A percentile compares a stretch with the other conserved stretches of the same genome.
Evolutionary conservation across 495 filamentous ascomycete genomes (phyloP).

Genomic region (Thozetella sp.): DNA sequence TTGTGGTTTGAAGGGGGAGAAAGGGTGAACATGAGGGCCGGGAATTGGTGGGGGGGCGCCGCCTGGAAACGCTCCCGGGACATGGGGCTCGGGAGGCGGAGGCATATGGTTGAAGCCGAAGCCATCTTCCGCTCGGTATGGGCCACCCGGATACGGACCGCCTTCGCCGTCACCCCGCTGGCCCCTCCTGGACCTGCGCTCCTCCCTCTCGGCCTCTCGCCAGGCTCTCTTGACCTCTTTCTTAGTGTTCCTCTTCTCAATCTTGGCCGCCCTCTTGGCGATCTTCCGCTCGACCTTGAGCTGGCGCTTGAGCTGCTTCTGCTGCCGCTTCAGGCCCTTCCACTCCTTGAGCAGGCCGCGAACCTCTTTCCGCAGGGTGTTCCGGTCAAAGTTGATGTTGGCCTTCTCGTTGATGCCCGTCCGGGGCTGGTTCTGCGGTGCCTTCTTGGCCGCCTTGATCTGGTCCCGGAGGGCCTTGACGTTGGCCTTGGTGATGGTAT

Average conservation of each 20-base stretch:
- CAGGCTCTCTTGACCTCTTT: slow-evolving; percentile 23
- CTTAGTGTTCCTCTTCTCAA: slow-evolving; percentile 20
- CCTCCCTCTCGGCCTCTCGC: slow-evolving; percentile 18
- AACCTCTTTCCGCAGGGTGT: slow-evolving; percentile 38
- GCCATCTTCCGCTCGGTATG: neutral
- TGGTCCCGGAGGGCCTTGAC: slow-evolving; percentile 32
- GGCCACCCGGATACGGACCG: neutral
- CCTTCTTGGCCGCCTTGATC: slow-evolving; percentile 37
- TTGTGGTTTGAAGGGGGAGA: no score
- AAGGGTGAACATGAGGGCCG: neutral
- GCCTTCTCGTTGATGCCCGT: slow-evolving; percentile 10
- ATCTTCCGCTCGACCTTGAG: slow-evolving; percentile 23
- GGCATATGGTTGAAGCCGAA: no score
- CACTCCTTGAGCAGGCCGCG: slow-evolving; percentile 34
- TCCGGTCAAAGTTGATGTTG: slow-evolving; percentile 16
- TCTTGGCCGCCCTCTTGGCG: slow-evolving; percentile 26
- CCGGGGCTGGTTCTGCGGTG: slow-evolving; percentile 7
- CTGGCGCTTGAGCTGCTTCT: slow-evolving; percentile 25
- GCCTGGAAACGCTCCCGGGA: neutral
- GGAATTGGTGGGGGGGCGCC: neutral
- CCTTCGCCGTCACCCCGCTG: neutral
- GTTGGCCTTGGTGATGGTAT: slow-evolving; percentile 40
- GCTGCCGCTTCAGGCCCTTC: slow-evolving; percentile 40
- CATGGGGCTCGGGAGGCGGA: neutral
- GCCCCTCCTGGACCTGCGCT: slow-evolving; percentile 10